Conservation (phyloP, 2,329 filamentous ascomycete genomes). For the Hypoxylon sp. region DNA sequence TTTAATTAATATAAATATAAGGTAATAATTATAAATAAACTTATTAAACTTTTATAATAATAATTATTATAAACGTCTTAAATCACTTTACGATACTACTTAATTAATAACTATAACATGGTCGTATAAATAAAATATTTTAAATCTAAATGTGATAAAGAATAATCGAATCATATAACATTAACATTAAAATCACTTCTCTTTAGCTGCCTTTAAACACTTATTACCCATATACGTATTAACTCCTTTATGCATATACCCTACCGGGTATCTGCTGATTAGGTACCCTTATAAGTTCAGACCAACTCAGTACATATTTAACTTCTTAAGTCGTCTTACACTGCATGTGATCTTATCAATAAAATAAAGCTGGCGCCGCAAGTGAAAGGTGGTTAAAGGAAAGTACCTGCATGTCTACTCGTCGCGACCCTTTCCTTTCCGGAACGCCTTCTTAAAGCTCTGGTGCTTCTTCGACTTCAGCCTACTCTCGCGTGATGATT, state of each 20-base stretch:
- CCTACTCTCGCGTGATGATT: slow-evolving; percentile 60
- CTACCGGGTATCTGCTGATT: not conserved
- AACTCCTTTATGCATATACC: too few relatives aligned
- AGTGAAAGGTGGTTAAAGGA: not conserved
- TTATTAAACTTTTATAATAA: too few relatives aligned
- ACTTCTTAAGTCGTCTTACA: not conserved
- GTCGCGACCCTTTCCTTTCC: slow-evolving; percentile 52
- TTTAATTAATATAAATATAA: too few relatives aligned
- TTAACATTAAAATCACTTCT: too few relatives aligned
- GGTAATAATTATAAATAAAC: too few relatives aligned
- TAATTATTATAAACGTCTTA: too few relatives aligned
- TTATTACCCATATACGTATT: too few relatives aligned
- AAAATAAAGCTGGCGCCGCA: not conserved
- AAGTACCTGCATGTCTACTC: slow-evolving; percentile 32
- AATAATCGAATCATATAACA: not conserved
- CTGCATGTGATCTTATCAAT: not conserved
- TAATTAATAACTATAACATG: too few relatives aligned
- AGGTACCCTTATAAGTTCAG: not conserved
- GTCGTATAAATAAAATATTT: too few relatives aligned
- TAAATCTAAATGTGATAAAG: not conserved
- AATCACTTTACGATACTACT: too few relatives aligned
- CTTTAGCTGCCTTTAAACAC: too few relatives aligned
- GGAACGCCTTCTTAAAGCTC: slow-evolving; percentile 64
- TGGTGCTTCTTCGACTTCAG: slow-evolving; percentile 63
- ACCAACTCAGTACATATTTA: not conserved